Evolutionary conservation across 2,329 filamentous ascomycete genomes (phyloP).

Genomic region (Ambrosiella cleistominuta): DNA sequence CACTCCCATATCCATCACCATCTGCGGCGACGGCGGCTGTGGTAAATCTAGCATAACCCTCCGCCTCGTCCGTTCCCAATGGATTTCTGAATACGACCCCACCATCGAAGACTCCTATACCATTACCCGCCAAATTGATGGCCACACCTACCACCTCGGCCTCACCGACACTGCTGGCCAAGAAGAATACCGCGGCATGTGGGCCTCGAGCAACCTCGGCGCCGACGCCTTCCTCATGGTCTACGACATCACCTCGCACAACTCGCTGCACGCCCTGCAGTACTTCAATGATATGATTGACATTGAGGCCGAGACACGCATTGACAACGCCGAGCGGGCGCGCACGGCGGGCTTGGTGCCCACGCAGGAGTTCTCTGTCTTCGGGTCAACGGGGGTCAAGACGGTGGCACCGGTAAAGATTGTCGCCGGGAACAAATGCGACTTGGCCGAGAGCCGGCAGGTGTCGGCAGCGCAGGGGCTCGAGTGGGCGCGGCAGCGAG

Average conservation of each 20-base stretch:
- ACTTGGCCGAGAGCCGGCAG: slow-evolving; percentile 51
- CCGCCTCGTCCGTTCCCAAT: slow-evolving; percentile 63
- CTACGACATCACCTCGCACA: slow-evolving; percentile 63
- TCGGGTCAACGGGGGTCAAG: slow-evolving; percentile 24
- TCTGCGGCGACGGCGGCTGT: slow-evolving; percentile 72
- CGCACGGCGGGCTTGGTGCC: slow-evolving; percentile 25
- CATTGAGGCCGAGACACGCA: slow-evolving; percentile 56
- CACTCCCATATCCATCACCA: slow-evolving; percentile 54
- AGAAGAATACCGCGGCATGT: slow-evolving; percentile 77
- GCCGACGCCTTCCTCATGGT: slow-evolving; percentile 73
- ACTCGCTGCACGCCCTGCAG: slow-evolving; percentile 52
- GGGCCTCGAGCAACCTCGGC: slow-evolving; percentile 60
- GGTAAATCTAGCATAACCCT: slow-evolving; percentile 75
- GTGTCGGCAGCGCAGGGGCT: slow-evolving; percentile 54
- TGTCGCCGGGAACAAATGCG: slow-evolving; percentile 74
- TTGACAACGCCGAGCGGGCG: slow-evolving; percentile 42
- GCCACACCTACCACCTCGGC: slow-evolving; percentile 59
- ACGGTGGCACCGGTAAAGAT: slow-evolving; percentile 62
- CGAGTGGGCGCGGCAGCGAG: slow-evolving; percentile 55
- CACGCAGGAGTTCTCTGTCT: slow-evolving; percentile 17
- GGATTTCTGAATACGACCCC: slow-evolving; percentile 69
- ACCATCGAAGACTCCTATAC: slow-evolving; percentile 75
- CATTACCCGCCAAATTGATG: slow-evolving; percentile 64
- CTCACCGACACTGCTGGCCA: slow-evolving; percentile 79
- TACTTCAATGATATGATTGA: slow-evolving; percentile 74